Conservation (phyloP, 2,329 filamentous ascomycete genomes). For the Beauveria pseudobassiana region DNA sequence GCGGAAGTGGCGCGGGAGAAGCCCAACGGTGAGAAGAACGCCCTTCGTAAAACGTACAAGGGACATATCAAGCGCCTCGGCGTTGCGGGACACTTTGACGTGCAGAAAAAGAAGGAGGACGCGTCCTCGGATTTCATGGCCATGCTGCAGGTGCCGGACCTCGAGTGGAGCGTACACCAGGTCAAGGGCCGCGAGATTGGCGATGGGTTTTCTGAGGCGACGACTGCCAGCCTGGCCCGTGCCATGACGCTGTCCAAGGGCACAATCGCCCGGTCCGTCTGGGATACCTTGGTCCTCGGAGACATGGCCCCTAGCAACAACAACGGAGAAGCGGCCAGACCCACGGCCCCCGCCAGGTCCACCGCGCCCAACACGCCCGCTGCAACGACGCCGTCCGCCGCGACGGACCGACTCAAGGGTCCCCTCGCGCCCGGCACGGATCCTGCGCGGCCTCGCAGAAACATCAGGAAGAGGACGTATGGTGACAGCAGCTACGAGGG, state of each 20-base stretch:
- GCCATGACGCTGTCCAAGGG: constrained; percentile 53
- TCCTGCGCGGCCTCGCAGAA: constrained; percentile 52
- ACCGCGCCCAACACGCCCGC: constrained; percentile 48
- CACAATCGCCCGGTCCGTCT: constrained; percentile 44
- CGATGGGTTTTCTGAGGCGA: constrained; percentile 41
- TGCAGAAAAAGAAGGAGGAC: constrained; percentile 45
- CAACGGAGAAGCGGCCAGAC: constrained; percentile 29
- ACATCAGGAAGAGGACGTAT: constrained; percentile 67
- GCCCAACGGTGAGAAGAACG: constrained; percentile 60
- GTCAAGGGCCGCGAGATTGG: constrained; percentile 48
- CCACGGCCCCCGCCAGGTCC: constrained; percentile 35
- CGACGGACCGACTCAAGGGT: constrained; percentile 30
- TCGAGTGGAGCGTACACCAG: constrained; percentile 49
- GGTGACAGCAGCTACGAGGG: constrained; percentile 68
- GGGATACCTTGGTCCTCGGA: constrained; percentile 52
- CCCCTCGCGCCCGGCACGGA: constrained; percentile 35
- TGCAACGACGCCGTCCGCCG: constrained; percentile 24
- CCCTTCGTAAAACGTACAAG: constrained; percentile 60
- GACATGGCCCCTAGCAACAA: constrained; percentile 39
- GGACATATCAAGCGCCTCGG: constrained; percentile 59
- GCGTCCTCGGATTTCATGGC: constrained; percentile 45
- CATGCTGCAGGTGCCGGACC: constrained; percentile 43
- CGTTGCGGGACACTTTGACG: constrained; percentile 54
- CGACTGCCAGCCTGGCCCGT: constrained; percentile 36
- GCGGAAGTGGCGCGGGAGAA: constrained; percentile 55